Conservation (phyloP, 2,329 filamentous ascomycete species). For the Keithomyces neogunnii region DNA sequence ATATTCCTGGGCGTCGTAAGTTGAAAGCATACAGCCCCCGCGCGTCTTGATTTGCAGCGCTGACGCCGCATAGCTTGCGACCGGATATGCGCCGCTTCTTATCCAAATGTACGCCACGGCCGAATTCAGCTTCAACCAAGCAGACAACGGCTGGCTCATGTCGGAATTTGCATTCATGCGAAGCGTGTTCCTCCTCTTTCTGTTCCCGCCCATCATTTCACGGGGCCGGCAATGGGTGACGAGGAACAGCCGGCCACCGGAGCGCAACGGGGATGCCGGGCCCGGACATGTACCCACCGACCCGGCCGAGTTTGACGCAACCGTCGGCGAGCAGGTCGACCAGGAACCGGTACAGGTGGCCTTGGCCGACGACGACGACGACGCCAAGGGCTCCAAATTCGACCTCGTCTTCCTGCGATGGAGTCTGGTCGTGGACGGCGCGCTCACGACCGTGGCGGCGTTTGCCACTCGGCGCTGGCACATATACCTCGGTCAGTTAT, state of each 20-base stretch:
- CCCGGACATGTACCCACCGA: conserved; percentile 21
- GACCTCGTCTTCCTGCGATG: conserved; percentile 60
- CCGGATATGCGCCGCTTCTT: conserved; percentile 56
- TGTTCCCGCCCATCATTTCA: conserved; percentile 45
- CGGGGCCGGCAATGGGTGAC: conserved; percentile 25
- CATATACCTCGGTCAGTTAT: conserved; percentile 48
- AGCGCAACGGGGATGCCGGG: conserved; percentile 4
- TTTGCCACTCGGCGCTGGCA: conserved; percentile 59
- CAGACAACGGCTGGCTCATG: conserved; percentile 48
- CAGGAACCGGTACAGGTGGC: conserved; percentile 33
- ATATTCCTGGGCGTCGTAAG: conserved; percentile 57
- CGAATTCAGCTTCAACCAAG: conserved; percentile 45
- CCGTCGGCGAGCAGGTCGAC: conserved; percentile 30
- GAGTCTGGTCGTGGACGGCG: conserved; percentile 56
- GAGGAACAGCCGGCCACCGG: neutral
- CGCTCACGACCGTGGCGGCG: conserved; percentile 53
- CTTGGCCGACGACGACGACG: conserved; percentile 26
- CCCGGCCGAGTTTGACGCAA: conserved; percentile 32
- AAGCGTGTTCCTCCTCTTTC: conserved; percentile 44
- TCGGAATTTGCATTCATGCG: conserved; percentile 46
- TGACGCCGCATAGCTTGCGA: conserved; percentile 39
- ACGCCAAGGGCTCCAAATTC: conserved; percentile 46
- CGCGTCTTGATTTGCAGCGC: no score
- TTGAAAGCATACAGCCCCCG: conserved; percentile 4
- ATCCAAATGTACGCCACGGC: conserved; percentile 52